These are phyloP conservation scores for Lotus japonicus DNA, from an alignment of 306 rosid species.

Conservation along the genomic window DNA sequence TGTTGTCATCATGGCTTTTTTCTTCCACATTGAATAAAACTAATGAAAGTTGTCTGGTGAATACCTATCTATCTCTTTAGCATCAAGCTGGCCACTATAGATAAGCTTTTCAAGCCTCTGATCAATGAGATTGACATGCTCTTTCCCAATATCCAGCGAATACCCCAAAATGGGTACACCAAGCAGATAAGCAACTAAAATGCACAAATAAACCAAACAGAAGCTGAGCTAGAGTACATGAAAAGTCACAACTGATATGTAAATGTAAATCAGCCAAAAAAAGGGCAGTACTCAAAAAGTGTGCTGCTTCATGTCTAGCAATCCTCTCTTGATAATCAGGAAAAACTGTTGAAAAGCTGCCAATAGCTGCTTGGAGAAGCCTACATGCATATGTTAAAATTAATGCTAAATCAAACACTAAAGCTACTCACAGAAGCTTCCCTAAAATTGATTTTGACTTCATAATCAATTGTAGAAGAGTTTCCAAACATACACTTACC, in stretches of 20 bases:
- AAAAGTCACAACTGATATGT: background rate
- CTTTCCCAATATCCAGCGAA: constrained; percentile 92
- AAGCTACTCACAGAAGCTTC: background rate
- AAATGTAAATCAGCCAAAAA: background rate
- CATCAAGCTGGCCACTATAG: constrained; percentile 86
- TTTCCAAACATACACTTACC: constrained; percentile 34
- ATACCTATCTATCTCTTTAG: constrained; percentile 78
- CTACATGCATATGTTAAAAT: constrained; percentile 35
- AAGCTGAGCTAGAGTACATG: background rate
- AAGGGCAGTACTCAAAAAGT: constrained; percentile 56
- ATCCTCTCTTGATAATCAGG: constrained; percentile 93
- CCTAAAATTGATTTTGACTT: too few relatives aligned
- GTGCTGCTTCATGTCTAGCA: constrained; percentile 94
- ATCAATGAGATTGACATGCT: constrained; percentile 89
- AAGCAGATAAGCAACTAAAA: constrained; percentile 72
- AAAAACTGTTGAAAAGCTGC: constrained; percentile 78
- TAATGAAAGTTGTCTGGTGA: background rate
- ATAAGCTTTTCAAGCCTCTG: constrained; percentile 75
- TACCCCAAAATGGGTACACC: constrained; percentile 81
- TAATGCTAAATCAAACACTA: constrained; percentile 19
- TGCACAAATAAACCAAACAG: constrained; percentile 14
- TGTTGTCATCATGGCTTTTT: background rate
- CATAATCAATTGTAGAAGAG: too few relatives aligned
- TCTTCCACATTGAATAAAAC: background rate
- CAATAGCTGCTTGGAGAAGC: constrained; percentile 94